Percentiles rank a stretch among this genome's conserved stretches.
phyloP scores from a whole-genome alignment of 106 monocot species.

The Dactylorhiza incarnata region DNA sequence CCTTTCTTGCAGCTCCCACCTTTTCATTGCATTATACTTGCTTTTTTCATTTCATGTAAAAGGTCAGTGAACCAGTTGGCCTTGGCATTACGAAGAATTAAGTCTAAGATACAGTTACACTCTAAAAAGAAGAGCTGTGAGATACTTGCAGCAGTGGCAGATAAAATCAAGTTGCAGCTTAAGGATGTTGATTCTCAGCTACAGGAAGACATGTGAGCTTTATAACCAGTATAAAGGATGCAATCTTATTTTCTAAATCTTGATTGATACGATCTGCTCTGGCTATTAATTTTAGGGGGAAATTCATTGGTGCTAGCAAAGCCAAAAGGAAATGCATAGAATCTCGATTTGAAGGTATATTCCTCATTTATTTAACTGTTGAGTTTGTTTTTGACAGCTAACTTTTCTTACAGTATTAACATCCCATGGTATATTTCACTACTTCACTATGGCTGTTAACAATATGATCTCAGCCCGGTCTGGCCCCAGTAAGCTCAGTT shows the following conservation, averaged over 20 bases:
- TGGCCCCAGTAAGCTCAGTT: no score
- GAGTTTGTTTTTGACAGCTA: not conserved
- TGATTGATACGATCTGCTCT: not conserved
- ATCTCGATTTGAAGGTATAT: slow-evolving; percentile 65
- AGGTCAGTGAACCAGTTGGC: slow-evolving; percentile 43
- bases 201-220: slow-evolving; percentile 46
- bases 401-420: no score
- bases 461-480: no score
- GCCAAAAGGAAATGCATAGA: slow-evolving; percentile 74
- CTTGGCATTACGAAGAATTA: slow-evolving; percentile 33
- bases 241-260: not conserved
- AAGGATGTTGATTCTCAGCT: slow-evolving; percentile 47
- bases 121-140: slow-evolving; percentile 40
- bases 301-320: slow-evolving; percentile 35
- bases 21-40: slow-evolving; percentile 4
- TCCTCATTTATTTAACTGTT: slow-evolving; percentile 2
- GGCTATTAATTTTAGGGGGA: slow-evolving; percentile 36
- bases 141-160: slow-evolving; percentile 34
- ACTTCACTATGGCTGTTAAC: no score
- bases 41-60: slow-evolving; percentile 8
- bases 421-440: no score
- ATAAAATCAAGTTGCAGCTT: slow-evolving; percentile 30
- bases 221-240: not conserved
- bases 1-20: not conserved
- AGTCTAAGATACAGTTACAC: slow-evolving; percentile 31